A percentile compares a stretch with the other conserved stretches of the same genome.
Evolutionary conservation across 345 rosid species (phyloP).

Genomic region (Dimocarpus longan): DNA sequence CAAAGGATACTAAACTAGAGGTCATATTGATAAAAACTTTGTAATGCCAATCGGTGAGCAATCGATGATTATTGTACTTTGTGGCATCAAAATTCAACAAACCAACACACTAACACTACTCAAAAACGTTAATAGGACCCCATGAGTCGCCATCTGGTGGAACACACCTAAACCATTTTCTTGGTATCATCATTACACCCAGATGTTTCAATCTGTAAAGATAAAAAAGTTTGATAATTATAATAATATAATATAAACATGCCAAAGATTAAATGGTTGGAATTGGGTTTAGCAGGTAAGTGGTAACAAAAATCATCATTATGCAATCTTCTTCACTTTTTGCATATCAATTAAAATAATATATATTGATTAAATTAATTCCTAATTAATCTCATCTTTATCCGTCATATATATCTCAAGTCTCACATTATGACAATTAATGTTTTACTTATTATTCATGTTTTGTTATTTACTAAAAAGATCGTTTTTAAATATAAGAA

Average conservation of each 20-base stretch:
- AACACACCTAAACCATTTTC: conserved; percentile 22
- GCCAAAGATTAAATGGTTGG: neutral
- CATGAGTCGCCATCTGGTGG: conserved; percentile 23
- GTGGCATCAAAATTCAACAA: conserved; percentile 8
- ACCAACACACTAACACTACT: no score
- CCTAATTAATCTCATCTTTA: no score
- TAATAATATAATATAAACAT: neutral
- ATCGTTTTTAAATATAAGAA: neutral
- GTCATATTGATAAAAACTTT: no score
- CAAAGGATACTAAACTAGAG: no score
- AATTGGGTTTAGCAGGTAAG: neutral
- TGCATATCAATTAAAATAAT: neutral
- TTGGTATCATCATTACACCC: conserved; percentile 30
- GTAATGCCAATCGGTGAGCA: conserved; percentile 17
- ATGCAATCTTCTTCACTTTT: conserved; percentile 18
- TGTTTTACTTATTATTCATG: neutral
- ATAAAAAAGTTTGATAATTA: neutral
- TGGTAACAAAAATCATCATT: conserved; percentile 17
- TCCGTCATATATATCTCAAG: no score
- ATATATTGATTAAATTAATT: neutral
- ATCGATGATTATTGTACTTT: conserved; percentile 18
- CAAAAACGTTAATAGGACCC: neutral
- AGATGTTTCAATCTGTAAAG: conserved; percentile 14
- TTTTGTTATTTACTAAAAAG: neutral
- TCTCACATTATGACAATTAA: no score